Evolutionary conservation across 2,329 filamentous ascomycete species (phyloP).

Genomic region (Penicillium crustosum): DNA sequence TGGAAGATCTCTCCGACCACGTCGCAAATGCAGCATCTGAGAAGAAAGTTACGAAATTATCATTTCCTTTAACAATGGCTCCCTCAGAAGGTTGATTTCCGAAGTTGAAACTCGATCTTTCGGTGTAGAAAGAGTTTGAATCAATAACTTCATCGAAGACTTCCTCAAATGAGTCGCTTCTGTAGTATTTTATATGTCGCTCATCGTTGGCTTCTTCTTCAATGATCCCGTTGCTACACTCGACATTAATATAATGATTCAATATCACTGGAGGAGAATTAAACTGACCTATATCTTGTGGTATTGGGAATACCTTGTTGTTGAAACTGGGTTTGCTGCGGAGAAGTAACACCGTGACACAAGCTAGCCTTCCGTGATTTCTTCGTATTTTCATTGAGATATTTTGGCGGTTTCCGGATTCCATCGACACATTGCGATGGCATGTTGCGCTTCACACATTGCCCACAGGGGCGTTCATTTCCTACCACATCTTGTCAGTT

Average conservation of each 20-base stretch:
- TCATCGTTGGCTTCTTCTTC: neutral
- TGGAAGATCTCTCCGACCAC: neutral
- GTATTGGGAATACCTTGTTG: neutral
- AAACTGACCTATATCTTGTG: neutral
- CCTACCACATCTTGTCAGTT: slow-evolving; percentile 4
- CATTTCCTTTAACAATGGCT: neutral
- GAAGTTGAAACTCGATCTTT: neutral
- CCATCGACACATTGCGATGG: slow-evolving; percentile 13
- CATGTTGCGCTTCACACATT: slow-evolving; percentile 9
- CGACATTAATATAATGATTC: neutral
- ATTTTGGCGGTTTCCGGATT: slow-evolving; percentile 13
- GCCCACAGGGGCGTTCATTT: slow-evolving; percentile 13
- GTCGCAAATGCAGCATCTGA: neutral
- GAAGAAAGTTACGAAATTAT: neutral
- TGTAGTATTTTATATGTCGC: neutral
- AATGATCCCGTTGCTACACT: neutral
- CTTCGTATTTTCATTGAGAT: neutral
- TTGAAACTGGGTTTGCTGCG: neutral
- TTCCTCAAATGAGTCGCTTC: neutral
- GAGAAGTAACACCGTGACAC: neutral
- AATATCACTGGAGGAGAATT: neutral
- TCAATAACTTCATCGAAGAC: slow-evolving; percentile 3
- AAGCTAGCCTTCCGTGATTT: neutral
- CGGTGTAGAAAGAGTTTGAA: slow-evolving; percentile 1
- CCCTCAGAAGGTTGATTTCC: no score